phyloP scores from a whole-genome alignment of 441 rosid species.

The Macaranga tanarius region DNA sequence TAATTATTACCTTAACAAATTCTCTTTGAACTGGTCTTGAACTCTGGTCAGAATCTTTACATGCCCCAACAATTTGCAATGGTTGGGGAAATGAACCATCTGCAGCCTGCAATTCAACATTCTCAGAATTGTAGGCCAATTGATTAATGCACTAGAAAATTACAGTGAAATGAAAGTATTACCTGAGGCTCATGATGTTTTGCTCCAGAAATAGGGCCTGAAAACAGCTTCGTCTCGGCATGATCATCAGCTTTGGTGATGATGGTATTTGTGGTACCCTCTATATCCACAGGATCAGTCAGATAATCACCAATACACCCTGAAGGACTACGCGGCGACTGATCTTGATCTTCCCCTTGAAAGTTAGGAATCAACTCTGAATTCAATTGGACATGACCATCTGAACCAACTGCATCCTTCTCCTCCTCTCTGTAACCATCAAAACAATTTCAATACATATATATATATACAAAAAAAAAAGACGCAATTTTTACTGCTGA shows the following conservation, averaged over 20 bases:
- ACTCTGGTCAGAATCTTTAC: slow-evolving; percentile 1
- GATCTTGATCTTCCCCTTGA: slow-evolving; percentile 22
- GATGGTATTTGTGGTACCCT: slow-evolving; percentile 3
- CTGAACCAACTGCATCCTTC: slow-evolving; percentile 15
- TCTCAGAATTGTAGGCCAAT: background rate
- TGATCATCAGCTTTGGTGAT: slow-evolving; percentile 14
- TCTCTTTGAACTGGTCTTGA: background rate
- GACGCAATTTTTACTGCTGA: background rate
- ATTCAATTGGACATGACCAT: slow-evolving; percentile 7
- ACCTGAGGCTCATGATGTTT: slow-evolving; percentile 18
- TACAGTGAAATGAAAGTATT: background rate
- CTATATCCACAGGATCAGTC: slow-evolving; percentile 25
- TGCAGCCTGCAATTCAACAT: slow-evolving; percentile 29
- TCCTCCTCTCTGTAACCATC: slow-evolving; percentile 27
- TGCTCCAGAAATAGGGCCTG: slow-evolving; percentile 6
- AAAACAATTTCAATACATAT: too few relatives aligned
- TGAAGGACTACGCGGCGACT: slow-evolving; percentile 18
- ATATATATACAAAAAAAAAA: background rate
- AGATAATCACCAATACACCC: slow-evolving; percentile 28
- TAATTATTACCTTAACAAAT: slow-evolving; percentile 5
- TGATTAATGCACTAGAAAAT: background rate
- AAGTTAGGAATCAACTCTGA: slow-evolving; percentile 7
- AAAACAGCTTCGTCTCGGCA: slow-evolving; percentile 13
- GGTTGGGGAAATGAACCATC: slow-evolving; percentile 14
- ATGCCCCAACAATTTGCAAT: slow-evolving; percentile 14